Base-by-base conservation (phyloP, 106 monocot species). In the Apostasia ramifera region DNA sequence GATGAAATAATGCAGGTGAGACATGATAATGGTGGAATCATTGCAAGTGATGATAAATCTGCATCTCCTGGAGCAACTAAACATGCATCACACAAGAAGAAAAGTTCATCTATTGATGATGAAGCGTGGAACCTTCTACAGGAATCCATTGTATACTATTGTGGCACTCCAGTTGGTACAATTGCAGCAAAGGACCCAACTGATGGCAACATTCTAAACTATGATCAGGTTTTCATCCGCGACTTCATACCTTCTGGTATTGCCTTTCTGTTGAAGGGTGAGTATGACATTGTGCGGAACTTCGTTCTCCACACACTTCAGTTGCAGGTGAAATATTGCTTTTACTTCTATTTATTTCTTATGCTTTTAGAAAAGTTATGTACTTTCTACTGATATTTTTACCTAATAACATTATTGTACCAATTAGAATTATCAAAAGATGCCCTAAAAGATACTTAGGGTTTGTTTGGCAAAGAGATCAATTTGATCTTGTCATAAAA, bases 211-310 rank as follows among this genome's bases (percentile, higher is more conserved):
- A 68, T 70, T 45, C 55, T 89, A 40, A 97, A 97, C 74, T 97
- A 97, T 73, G 95, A 97, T 81, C 95, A 97, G 38, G 95, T 97
- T 50, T 97, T 97, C 64, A 97, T 97, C 56, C 86, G 95, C 65
- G 95, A 97, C 61, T 97, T 97, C 71, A 89, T 97, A 80, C 91
- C 95, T 60, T 97, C 95, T 13, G 95, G 95, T 2, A 89, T 97
- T 67, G 92, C 95, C 44, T 97, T 97, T 69, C 86, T 97, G 55
- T 83, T 97, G 73, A 97, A 87, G 76, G 95, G 95, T 68, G 95
- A 97, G 53, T 87, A 92, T 74, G 95, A 97, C 39, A 92, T 97
- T 53, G 95, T 92, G n/a, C 88, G 89, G 52, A 97, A 92, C 67
- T 97, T 97, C 79, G 87, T 97, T 47, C 87, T 97, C 56, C 89